phyloP scores from a whole-genome alignment of 192 early-diverging fungal species.

The Coemansia asiatica region DNA sequence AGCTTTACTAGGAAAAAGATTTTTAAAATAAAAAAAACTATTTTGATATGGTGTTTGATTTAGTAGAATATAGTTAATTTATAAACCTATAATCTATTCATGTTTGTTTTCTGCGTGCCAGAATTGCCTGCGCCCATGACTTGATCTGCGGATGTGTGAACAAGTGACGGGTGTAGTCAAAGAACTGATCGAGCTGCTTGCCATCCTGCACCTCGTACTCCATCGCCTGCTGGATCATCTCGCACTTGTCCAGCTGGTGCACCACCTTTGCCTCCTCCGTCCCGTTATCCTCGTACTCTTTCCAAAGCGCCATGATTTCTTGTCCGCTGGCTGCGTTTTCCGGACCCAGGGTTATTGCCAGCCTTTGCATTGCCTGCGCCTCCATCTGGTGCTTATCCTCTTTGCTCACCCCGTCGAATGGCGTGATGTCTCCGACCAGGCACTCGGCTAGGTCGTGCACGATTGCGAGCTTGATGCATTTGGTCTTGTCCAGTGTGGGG shows the following conservation, averaged over 20 bases:
- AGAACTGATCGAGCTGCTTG: slow-evolving; percentile 72
- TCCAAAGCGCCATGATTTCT: slow-evolving; percentile 80
- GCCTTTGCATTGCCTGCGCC: slow-evolving; percentile 40
- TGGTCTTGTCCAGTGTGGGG: slow-evolving; percentile 58
- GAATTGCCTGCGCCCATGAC: slow-evolving; percentile 82
- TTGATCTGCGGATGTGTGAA: slow-evolving; percentile 82
- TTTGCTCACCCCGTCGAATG: slow-evolving; percentile 72
- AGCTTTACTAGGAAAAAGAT: slow-evolving; percentile 44
- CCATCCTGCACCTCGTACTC: slow-evolving; percentile 83
- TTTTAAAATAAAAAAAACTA: no score
- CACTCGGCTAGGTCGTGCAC: slow-evolving; percentile 91
- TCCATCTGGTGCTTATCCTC: slow-evolving; percentile 77
- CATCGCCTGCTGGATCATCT: slow-evolving; percentile 89
- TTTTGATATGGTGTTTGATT: no score
- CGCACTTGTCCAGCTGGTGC: slow-evolving; percentile 95
- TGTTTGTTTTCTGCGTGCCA: slow-evolving; percentile 20
- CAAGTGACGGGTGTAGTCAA: slow-evolving; percentile 74
- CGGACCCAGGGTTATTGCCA: slow-evolving; percentile 59
- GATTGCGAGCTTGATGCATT: slow-evolving; percentile 88
- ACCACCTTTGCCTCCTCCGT: slow-evolving; percentile 79
- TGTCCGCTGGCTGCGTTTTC: slow-evolving; percentile 53
- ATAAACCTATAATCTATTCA: not conserved
- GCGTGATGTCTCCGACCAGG: slow-evolving; percentile 82
- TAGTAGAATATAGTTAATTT: no score
- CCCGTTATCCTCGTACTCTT: slow-evolving; percentile 76